Base-by-base conservation (phyloP, 192 early-diverging fungal genomes). In the Gryganskiella cystojenkinii region DNA sequence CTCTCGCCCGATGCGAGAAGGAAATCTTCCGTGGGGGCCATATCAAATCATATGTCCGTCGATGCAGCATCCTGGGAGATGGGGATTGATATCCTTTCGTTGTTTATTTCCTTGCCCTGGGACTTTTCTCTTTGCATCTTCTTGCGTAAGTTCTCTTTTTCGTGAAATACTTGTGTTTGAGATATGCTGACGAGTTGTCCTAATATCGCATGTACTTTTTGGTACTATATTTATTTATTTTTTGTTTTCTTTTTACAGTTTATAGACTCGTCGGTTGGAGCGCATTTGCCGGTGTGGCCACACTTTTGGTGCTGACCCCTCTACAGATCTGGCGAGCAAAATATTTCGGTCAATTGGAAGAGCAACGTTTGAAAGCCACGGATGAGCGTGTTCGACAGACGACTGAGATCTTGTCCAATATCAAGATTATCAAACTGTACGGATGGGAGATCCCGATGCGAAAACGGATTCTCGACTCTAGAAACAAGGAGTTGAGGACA, bases 351-450 rank as follows among this genome's bases (percentile, higher is more conserved):
- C 22, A 58, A 2, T 40, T 69, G 1, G 79, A 80, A 58, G 71
- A 83, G 20, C 44, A 60, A 2, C 70, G 75, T 5, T 40, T 83
- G n/a, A 55, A 70, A 40, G 30, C 65, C n/a, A 83, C 79, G 24
- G 81, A 83, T 43, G 64, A 74, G 51, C 81, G 81, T 14, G 71
- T 83, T 3, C 69, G 75, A 0, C 15, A 80, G 10, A 66, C 72
- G 6, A 70, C 78, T 19, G 81, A 83, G 31, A 55, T 67, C 17
- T 31, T 83, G 3, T 60, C 76, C 9, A 73, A 58, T 4, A 67
- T 69, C 66, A 83, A 83, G 24, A 66, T 83, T 37, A 71, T 83
- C 56, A 83, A 83, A 40, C 66, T 83, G 8, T 74, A 83, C n/a
- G 81, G 76, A 34, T 83, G 81, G 81, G 73, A 76, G 46, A 30